Base-by-base conservation (phyloP, 2,329 filamentous ascomycete genomes). In the Dactylella cylindrospora region DNA sequence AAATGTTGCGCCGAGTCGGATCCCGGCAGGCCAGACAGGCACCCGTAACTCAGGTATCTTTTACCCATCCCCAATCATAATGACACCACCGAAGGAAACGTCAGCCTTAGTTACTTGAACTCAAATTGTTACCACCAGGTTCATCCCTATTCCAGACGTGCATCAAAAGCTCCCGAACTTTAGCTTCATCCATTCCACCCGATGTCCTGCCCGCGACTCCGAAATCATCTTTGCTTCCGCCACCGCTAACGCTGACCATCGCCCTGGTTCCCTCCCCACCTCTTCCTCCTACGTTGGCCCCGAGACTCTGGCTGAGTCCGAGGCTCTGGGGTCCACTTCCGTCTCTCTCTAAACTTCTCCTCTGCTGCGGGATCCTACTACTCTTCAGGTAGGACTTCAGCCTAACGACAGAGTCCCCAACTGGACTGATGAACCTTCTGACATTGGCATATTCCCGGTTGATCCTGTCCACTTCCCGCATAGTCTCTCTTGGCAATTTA, bases 131-230 rank as follows among this genome's bases (percentile, higher is more conserved):
- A 5, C 59, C 45, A 41, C 44, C 51, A 8, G 59, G 51, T 29
- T 64, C 52, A 35, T 64, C 59, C 28, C 59, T 40, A 57, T 64
- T 64, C 59, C 59, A 64, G n/a, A 64, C 59, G 35, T 64, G 59
- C 12, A 55, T 19, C 51, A 64, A 33, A 15, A 64, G 20, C 33
- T 64, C 59, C 12, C 59, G 13, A 28, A 64, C 50, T 49, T 64
- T 64, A 8, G 51, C 59, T 28, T 64, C 59, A 38, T 64, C 59
- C 59, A 64, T 64, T 22, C 51, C 39, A 22, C 41, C 33, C 8
- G 19, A 7, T 3, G 25, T 13, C 20, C 32, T 22, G 10, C 54
- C 31, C 6, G 41, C 45, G 17, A 64, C 45, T 9, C 59, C 59
- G 36, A 51, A 64, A 29, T 64, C 59, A 39, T 64, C 59, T n/a